Evolutionary conservation across 2,329 filamentous ascomycete genomes (phyloP).

Genomic region (Tolypocladium capitatum): DNA sequence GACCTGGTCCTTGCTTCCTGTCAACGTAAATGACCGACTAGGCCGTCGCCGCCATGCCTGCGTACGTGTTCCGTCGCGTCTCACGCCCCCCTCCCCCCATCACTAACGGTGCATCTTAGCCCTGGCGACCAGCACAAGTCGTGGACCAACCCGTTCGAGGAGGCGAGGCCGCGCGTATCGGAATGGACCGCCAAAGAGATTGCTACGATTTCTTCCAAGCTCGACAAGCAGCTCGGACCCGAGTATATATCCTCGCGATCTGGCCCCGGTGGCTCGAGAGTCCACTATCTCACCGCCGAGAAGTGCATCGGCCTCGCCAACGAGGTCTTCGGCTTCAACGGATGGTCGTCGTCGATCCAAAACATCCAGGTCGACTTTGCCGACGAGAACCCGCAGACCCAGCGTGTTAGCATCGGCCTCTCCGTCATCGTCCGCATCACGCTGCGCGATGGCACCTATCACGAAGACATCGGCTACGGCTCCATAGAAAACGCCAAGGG

Average conservation of each 20-base stretch:
- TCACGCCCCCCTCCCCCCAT: background rate
- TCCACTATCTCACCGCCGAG: slow-evolving; percentile 91
- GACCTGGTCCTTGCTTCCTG: background rate
- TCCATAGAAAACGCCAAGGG: slow-evolving; percentile 93
- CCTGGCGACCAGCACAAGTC: slow-evolving; percentile 50
- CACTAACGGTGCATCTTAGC: slow-evolving; percentile 25
- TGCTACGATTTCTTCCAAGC: slow-evolving; percentile 68
- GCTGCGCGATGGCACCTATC: slow-evolving; percentile 84
- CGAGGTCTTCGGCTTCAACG: slow-evolving; percentile 93
- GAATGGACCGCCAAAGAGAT: slow-evolving; percentile 86
- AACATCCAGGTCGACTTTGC: slow-evolving; percentile 93
- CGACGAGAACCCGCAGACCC: slow-evolving; percentile 67
- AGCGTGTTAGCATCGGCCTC: slow-evolving; percentile 71
- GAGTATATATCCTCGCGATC: slow-evolving; percentile 86
- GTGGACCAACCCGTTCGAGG: slow-evolving; percentile 70
- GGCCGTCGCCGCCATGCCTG: slow-evolving; percentile 25
- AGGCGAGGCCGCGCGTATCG: slow-evolving; percentile 51
- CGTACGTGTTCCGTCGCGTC: slow-evolving; percentile 20
- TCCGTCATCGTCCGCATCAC: slow-evolving; percentile 87
- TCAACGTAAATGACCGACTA: slow-evolving; percentile 12
- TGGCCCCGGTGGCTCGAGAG: slow-evolving; percentile 70
- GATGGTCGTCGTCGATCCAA: slow-evolving; percentile 93
- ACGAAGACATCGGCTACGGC: slow-evolving; percentile 95
- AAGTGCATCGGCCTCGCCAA: slow-evolving; percentile 94
- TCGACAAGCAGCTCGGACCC: slow-evolving; percentile 88